Percentiles rank a stretch among this genome's conserved stretches.
These are phyloP conservation scores for Magnolia sinica DNA, from an alignment of 164 flowering plant genomes.

Conservation along the genomic window DNA sequence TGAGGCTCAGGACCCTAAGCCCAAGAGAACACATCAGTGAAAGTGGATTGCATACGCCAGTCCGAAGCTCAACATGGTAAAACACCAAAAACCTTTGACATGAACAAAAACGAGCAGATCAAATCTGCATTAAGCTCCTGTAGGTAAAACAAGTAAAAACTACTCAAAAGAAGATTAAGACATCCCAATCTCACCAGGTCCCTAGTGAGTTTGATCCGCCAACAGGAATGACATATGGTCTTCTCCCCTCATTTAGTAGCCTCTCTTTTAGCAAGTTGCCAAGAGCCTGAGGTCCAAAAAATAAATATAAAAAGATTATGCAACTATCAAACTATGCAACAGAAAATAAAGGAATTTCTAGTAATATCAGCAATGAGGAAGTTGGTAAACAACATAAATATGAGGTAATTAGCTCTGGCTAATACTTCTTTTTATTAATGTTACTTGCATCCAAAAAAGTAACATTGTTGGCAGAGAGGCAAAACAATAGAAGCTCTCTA, in stretches of 20 bases:
- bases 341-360: background rate
- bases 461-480: no score
- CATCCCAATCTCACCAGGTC: slow-evolving; percentile 55
- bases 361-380: background rate
- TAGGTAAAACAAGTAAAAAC: background rate
- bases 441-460: no score
- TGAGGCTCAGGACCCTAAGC: background rate
- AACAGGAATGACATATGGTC: slow-evolving; percentile 94
- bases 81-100: background rate
- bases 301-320: background rate
- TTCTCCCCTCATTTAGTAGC: slow-evolving; percentile 75
- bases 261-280: slow-evolving; percentile 65
- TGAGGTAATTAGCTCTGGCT: background rate
- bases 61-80: background rate
- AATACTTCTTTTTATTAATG: background rate
- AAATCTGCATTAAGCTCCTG: background rate
- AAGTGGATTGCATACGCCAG: no score
- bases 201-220: slow-evolving; percentile 97
- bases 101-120: background rate
- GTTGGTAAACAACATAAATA: background rate
- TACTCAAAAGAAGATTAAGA: background rate
- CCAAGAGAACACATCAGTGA: no score
- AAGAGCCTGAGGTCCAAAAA: slow-evolving; percentile 50
- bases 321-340: background rate
- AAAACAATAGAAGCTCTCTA: no score